Base-by-base conservation (phyloP, 2,329 filamentous ascomycete genomes). In the Xylariaceae sp. region DNA sequence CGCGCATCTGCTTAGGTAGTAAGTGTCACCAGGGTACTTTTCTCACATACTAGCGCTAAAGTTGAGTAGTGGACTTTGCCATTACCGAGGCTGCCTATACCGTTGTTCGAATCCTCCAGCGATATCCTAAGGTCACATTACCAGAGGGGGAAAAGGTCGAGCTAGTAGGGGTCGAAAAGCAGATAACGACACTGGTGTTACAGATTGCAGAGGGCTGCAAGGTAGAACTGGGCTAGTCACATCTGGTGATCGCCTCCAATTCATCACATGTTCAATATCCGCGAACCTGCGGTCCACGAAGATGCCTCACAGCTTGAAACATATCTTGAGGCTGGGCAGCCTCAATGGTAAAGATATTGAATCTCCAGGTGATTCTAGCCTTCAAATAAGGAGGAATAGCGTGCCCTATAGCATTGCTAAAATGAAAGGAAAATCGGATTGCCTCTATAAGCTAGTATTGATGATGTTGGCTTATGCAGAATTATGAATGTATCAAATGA, bases 1-100 rank as follows among this genome's bases (percentile, higher is more conserved):
- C 62, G 0, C 45, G 64, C n/a, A 58, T 61, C 23, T 68, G 64
- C 42, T 16, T 65, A 30, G 60, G 62, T 6, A 64, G 64, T 66
- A 50, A 53, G 62, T 46, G n/a, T n/a, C n/a, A n/a, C n/a, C n/a
- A n/a, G n/a, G n/a, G n/a, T 33, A 10, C 4, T 26, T 23, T 21
- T 27, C 9, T 27, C 24, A 27, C 24, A 5, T 27, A 2, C 16
- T 20, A 23, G 5, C 13, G 2, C 24, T 30, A 3, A 3, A 43
- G 32, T 47, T 40, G 13, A 24, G 13, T 36, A 64, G 64, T 63
- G 62, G 64, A 66, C 42, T 66, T 66, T 24, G 62, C 64, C 4
- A 42, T 65, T 3, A 64, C 62, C 13, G 61, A 64, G 15, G 62
- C 57, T 23, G 61, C 62, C 15, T 66, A 66, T 33, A 53, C 57